Percentiles rank a stretch among this genome's conserved stretches.
Evolutionary conservation across 352 stramenopile species (phyloP).

Genomic region (Aphanomyces invadans): DNA sequence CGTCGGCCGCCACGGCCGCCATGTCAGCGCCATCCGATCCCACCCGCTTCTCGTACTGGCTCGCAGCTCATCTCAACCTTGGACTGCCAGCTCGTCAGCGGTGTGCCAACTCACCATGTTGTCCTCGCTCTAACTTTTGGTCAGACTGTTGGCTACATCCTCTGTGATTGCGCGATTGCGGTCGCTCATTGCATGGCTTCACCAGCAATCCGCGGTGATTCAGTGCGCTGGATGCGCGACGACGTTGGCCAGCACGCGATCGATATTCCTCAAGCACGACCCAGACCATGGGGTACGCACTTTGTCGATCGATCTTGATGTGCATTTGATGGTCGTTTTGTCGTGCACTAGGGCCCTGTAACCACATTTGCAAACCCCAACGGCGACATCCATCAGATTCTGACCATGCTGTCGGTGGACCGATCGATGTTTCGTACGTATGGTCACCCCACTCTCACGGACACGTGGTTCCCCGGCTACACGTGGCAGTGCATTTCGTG

Average conservation of each 20-base stretch:
- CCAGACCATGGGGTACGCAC: background rate
- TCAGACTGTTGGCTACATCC: background rate
- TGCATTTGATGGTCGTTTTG: too few relatives aligned
- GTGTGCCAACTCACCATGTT: background rate
- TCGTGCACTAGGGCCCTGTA: constrained; percentile 41
- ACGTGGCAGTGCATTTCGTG: constrained; percentile 77
- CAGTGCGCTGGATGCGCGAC: constrained; percentile 48
- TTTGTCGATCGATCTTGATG: too few relatives aligned
- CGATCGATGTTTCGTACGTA: constrained; percentile 39
- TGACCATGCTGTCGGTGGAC: constrained; percentile 57
- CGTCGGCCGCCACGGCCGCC: constrained; percentile 26
- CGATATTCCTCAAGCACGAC: constrained; percentile 53
- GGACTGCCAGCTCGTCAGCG: constrained; percentile 38
- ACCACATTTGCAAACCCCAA: constrained; percentile 78
- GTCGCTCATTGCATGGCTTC: constrained; percentile 8
- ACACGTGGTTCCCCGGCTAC: constrained; percentile 77
- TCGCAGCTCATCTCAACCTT: constrained; percentile 60
- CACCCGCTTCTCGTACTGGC: constrained; percentile 70
- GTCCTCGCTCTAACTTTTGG: too few relatives aligned
- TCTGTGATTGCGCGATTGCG: constrained; percentile 4
- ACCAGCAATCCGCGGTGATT: constrained; percentile 14
- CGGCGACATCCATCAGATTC: constrained; percentile 68
- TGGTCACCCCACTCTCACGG: constrained; percentile 39
- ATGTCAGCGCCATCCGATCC: constrained; percentile 42
- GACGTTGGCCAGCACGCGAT: constrained; percentile 52